phyloP scores from a whole-genome alignment of 2,329 filamentous ascomycete genomes.

The Claviceps pusilla region DNA sequence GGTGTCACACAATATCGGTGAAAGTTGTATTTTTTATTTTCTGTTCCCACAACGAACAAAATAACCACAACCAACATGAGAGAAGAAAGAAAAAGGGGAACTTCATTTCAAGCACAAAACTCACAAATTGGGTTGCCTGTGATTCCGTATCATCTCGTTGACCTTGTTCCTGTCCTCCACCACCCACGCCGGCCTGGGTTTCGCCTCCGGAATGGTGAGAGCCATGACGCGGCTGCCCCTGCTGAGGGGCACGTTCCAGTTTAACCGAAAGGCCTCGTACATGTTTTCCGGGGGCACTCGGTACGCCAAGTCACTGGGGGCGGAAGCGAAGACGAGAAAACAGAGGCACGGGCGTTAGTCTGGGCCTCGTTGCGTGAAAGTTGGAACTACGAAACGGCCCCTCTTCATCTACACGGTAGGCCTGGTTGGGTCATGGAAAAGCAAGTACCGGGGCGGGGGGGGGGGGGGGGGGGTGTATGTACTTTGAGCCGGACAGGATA shows the following conservation, averaged over 20 bases:
- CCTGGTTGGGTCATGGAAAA: neutral
- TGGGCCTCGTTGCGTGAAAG: neutral
- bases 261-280: constrained; percentile 30
- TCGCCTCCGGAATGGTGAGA: constrained; percentile 45
- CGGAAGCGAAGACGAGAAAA: neutral
- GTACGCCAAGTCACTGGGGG: constrained; percentile 36
- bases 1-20: too few species aligned
- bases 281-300: constrained; percentile 25
- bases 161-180: constrained; percentile 26
- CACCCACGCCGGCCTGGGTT: constrained; percentile 14
- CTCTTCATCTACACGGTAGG: neutral
- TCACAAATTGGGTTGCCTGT: constrained; percentile 37
- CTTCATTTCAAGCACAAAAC: constrained; percentile 11
- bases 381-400: neutral
- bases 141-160: constrained; percentile 37
- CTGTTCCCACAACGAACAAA: too few species aligned
- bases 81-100: too few species aligned
- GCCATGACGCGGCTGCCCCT: constrained; percentile 42
- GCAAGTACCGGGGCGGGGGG: too few species aligned
- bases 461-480: constrained; percentile 2
- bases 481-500: constrained; percentile 50
- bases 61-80: too few species aligned
- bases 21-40: too few species aligned
- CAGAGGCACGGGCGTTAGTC: neutral
- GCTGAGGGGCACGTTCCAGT: constrained; percentile 35